These are phyloP conservation scores for Xylariaceae sp. DNA, from an alignment of 2,329 filamentous ascomycete genomes.

Conservation along the genomic window DNA sequence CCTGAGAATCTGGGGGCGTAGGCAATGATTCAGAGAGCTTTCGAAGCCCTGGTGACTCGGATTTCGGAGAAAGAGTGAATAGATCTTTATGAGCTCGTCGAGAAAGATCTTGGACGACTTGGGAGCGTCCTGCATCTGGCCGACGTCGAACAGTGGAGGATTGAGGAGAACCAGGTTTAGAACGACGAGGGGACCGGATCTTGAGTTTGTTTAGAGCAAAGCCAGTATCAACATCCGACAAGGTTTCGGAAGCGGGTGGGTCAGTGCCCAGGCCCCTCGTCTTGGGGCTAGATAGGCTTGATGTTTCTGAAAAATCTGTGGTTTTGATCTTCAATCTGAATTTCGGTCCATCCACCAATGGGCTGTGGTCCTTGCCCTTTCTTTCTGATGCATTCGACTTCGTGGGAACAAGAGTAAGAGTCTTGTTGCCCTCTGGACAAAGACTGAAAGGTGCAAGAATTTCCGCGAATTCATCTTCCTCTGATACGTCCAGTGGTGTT, in stretches of 20 bases:
- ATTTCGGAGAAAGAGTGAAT: constrained; percentile 20
- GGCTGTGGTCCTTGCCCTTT: constrained; percentile 11
- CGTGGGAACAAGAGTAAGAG: not conserved
- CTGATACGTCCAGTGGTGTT: constrained; percentile 18
- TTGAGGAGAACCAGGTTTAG: constrained; percentile 14
- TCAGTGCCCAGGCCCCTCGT: constrained; percentile 11
- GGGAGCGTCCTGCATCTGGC: constrained; percentile 12
- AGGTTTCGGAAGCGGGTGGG: constrained; percentile 6
- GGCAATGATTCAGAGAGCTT: constrained; percentile 14
- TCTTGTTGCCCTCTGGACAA: constrained; percentile 12
- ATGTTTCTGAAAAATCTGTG: constrained; percentile 15
- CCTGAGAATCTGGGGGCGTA: constrained; percentile 5
- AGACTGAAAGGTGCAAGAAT: constrained; percentile 28
- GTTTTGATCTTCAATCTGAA: constrained; percentile 26
- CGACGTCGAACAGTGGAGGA: constrained; percentile 23
- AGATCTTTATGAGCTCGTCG: constrained; percentile 23
- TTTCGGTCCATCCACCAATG: constrained; percentile 24
- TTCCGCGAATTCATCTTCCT: constrained; percentile 27
- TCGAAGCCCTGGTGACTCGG: constrained; percentile 15
- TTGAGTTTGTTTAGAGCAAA: constrained; percentile 21
- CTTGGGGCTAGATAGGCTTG: constrained; percentile 8
- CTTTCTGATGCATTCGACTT: not conserved
- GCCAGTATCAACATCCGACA: constrained; percentile 11
- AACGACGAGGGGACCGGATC: constrained; percentile 23
- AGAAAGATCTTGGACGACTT: constrained; percentile 16